Evolutionary conservation across 2,329 filamentous ascomycete species (phyloP), one percentile per base, ranked within the genome.

Genomic region (Colletotrichum sansevieriae): DNA sequence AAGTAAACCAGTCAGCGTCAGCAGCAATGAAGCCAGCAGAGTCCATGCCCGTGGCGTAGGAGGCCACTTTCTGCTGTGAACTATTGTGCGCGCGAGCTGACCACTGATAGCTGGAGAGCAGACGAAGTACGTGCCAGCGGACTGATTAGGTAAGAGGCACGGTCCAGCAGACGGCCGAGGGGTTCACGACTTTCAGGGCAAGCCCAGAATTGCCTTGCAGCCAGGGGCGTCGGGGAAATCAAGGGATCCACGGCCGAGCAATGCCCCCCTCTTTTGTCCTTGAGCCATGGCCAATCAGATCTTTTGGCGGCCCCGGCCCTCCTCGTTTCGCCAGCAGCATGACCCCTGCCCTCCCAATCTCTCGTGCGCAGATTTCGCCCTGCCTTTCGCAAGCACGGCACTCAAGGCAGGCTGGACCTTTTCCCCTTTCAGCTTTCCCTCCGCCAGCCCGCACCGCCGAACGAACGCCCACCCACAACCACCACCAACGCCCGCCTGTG

Each of bases 151-250:
- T 39, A 29, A 29, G 13, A 55, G 20, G 54, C 54, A 56, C 54
- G 29, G 54, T 56, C 54, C 54, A 56, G 47, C 15, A 25, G 54
- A 22, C 37, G 51, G 18, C 15, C n/a, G 11, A 37, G 18, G 51
- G 33, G 29, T 33, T 29, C 57, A 61, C 29, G 44, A 11, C 29
- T 1, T 29, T 9, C 29, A 29, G 29, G 29, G 29, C 29, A 6
- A 63, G 59, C 35, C 49, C 47, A 43, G 47, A n/a, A 35, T 47
- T 43, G 54, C 37, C 37, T 13, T n/a, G 41, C 51, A 52, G 49
- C 54, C 65, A 68, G 65, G 65, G 65, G 61, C 65, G 47, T 65
- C 65, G 65, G 65, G 61, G 65, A 61, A 60, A 68, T 65, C 65
- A 68, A 65, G 62, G 62, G 65, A 68, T 65, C 61, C 65, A 68